Evolutionary conservation across 2,329 filamentous ascomycete genomes (phyloP), one percentile per base, ranked within the genome.

Genomic region (Ophiostoma novo-ulmi): DNA sequence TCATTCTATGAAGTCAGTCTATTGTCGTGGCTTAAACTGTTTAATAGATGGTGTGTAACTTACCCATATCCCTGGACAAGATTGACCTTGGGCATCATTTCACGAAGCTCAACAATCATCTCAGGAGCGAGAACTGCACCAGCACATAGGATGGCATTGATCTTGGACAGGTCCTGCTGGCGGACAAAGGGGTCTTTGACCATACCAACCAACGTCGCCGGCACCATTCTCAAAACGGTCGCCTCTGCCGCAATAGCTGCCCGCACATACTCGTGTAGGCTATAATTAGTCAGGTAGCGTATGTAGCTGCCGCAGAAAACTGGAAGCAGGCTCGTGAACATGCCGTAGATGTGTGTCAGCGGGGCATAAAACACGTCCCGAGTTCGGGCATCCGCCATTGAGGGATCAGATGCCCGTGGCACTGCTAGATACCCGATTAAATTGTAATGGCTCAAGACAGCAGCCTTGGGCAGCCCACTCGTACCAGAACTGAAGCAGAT

Each of bases 321-420:
- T 1, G 69, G 69, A 1, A 70, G 39, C 1, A 55, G 39, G 31
- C 64, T 66, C 1, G 64, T 68, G 26, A 70, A 70, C 1, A 70
- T 48, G 20, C 69, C 69, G n/a, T 68, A 70, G 5, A 70, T 70
- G 39, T 68, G 69, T 5, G 64, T 44, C 0, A 70, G 22, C 0
- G 69, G 69, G 6, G 69, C 69, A 31, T 70, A 70, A n/a, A 70
- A 70, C 14, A 68, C 69, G 10, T 68, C 69, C 17, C 69, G 48
- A 22, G 39, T 55, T 8, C 55, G 22, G 26, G 65, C 52, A n/a
- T 58, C 52, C 7, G 38, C 38, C 22, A 52, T 64, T 1, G 65
- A 31, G 5, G 69, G 69, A 26, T 70, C 69, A 1, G 69, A 68
- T 13, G 48, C 39, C 11, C 65, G 69, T 1, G 26, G 35, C 5